Percentiles rank a stretch among this genome's conserved stretches.
Conservation (phyloP, 306 rosid genomes). For the Cucurbita moschata region DNA sequence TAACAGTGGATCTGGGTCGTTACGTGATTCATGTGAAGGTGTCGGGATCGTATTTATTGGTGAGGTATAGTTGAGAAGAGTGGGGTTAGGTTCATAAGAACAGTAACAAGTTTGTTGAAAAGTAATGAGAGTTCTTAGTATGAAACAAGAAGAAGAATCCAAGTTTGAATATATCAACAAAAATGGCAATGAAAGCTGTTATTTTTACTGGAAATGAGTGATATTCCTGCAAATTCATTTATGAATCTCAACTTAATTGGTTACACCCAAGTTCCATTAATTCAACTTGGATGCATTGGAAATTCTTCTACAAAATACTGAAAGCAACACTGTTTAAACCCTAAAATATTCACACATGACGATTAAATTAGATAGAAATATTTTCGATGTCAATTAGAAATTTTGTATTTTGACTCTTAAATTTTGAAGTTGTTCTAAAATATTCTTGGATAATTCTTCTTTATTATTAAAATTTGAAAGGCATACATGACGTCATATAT, state of each 20-base stretch:
- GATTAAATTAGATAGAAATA: no score
- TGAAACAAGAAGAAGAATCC: not conserved
- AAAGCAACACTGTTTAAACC: not conserved
- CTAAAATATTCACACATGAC: no score
- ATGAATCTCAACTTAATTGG: not conserved
- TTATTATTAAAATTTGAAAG: no score
- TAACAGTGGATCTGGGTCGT: no score
- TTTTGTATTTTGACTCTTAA: no score
- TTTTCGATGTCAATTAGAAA: no score
- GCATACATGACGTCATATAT: no score
- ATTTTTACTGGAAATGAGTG: no score
- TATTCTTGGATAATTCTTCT: no score
- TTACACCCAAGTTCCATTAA: not conserved
- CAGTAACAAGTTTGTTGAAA: not conserved
- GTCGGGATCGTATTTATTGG: not conserved
- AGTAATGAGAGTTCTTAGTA: no score
- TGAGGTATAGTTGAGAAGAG: not conserved
- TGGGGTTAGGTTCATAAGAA: not conserved
- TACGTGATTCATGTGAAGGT: not conserved
- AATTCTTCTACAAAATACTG: not conserved
- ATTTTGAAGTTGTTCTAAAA: no score
- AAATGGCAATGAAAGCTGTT: not conserved
- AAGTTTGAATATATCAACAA: not conserved
- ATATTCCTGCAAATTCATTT: not conserved
- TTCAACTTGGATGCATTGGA: not conserved